Evolutionary conservation across 257 asterid genomes (phyloP).

Genomic region (Echium plantagineum): DNA sequence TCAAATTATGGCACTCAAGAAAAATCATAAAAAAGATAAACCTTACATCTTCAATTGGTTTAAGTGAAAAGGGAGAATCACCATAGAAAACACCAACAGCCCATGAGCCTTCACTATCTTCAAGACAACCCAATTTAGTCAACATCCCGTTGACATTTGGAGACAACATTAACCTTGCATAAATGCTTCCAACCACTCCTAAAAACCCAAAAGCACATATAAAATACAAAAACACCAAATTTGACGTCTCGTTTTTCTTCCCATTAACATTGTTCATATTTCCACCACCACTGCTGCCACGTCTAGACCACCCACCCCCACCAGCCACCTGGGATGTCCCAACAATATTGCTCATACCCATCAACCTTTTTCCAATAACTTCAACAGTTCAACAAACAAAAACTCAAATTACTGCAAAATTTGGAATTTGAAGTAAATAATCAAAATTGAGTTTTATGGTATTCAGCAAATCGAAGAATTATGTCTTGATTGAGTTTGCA

Average conservation of each 20-base stretch:
- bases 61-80: conserved; percentile 80
- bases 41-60: conserved; percentile 84
- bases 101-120: conserved; percentile 94
- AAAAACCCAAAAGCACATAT: conserved; percentile 46
- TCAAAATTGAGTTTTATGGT: no score
- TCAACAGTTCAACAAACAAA: no score
- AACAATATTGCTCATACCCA: background rate
- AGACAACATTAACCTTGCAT: conserved; percentile 42
- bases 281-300: background rate
- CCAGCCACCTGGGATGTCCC: background rate
- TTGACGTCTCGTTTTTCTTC: background rate
- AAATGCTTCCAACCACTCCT: conserved; percentile 59
- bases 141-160: conserved; percentile 51
- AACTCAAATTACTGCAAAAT: no score
- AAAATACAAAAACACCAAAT: conserved; percentile 45
- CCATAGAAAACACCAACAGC: conserved; percentile 82
- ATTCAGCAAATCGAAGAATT: no score
- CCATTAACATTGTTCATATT: background rate
- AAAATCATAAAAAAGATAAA: background rate
- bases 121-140: conserved; percentile 46
- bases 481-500: no score
- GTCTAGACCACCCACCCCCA: conserved; percentile 1
- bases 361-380: background rate
- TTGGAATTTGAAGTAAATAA: no score
- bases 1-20: no score